Evolutionary conservation across 2,329 filamentous ascomycete species (phyloP).

Genomic region (Aspergillus sp.): DNA sequence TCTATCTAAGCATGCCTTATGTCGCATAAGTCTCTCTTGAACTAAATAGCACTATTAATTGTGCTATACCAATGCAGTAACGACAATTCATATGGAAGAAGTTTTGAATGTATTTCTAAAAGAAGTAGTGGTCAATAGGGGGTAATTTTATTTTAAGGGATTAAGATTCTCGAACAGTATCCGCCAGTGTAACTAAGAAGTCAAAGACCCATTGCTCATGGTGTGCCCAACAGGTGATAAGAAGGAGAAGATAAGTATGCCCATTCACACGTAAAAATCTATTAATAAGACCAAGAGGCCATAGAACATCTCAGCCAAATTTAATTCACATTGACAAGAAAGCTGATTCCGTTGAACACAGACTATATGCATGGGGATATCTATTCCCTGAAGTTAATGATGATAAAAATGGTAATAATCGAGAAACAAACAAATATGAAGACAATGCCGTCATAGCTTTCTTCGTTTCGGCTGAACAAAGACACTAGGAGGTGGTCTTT

Average conservation of each 20-base stretch:
- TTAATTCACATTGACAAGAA: too few relatives aligned
- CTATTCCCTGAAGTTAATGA: not conserved
- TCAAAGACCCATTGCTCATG: too few relatives aligned
- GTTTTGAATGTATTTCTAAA: not conserved
- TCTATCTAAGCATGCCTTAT: not conserved
- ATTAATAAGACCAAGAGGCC: too few relatives aligned
- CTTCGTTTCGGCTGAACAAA: slow-evolving; percentile 35
- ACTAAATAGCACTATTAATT: not conserved
- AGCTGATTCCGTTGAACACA: not conserved
- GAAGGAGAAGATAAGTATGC: not conserved
- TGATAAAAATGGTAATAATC: not conserved
- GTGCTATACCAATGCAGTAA: slow-evolving; percentile 9
- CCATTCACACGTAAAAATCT: not conserved
- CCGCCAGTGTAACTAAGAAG: too few relatives aligned
- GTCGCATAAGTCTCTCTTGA: not conserved
- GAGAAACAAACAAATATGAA: not conserved
- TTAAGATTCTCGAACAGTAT: not conserved
- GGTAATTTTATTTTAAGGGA: too few relatives aligned
- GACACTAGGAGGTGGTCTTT: slow-evolving; percentile 30
- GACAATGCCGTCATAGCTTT: slow-evolving; percentile 19
- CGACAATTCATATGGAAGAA: slow-evolving; percentile 1
- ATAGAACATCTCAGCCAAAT: too few relatives aligned
- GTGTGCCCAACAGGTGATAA: too few relatives aligned
- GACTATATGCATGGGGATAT: not conserved
- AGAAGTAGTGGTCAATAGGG: not conserved